These are phyloP conservation scores for Candida multigemmis DNA, from an alignment of 805 yeast genomes.

Conservation along the genomic window DNA sequence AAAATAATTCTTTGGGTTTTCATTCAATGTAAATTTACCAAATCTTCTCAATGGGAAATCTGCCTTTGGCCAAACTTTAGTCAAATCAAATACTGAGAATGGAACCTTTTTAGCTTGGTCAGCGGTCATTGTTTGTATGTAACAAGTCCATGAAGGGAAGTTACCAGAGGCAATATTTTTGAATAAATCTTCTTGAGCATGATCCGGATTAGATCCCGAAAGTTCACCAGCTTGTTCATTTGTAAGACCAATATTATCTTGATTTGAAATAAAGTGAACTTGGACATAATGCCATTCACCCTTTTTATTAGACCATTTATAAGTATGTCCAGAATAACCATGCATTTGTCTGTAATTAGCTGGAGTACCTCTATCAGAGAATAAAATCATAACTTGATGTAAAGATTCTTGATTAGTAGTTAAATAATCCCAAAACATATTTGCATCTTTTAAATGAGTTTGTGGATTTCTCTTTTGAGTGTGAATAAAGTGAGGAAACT, in stretches of 20 bases:
- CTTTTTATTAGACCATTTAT: slow-evolving; percentile 67
- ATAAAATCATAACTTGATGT: slow-evolving; percentile 67
- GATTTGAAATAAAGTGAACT: slow-evolving; percentile 64
- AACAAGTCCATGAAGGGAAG: slow-evolving; percentile 76
- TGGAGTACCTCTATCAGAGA: slow-evolving; percentile 80
- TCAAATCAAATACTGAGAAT: slow-evolving; percentile 81
- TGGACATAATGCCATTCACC: slow-evolving; percentile 77
- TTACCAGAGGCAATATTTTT: slow-evolving; percentile 72
- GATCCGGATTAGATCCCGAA: slow-evolving; percentile 76
- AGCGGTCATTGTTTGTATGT: slow-evolving; percentile 79
- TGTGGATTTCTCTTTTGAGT: slow-evolving; percentile 83
- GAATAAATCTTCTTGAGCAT: slow-evolving; percentile 72
- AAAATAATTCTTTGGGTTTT: slow-evolving; percentile 79
- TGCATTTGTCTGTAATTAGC: slow-evolving; percentile 68
- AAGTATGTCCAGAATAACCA: slow-evolving; percentile 80
- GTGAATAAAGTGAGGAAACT: slow-evolving; percentile 83
- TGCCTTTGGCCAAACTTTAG: slow-evolving; percentile 87
- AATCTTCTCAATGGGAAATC: slow-evolving; percentile 81
- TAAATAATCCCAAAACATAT: slow-evolving; percentile 81
- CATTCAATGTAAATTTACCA: slow-evolving; percentile 71
- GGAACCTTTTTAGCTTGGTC: slow-evolving; percentile 68
- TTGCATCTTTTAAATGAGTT: slow-evolving; percentile 70
- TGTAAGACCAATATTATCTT: slow-evolving; percentile 43
- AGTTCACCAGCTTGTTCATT: slow-evolving; percentile 61
- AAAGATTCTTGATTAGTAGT: slow-evolving; percentile 63